These are phyloP conservation scores for Knoxdaviesia capensis DNA, from an alignment of 2,329 filamentous ascomycete species.

Conservation along the genomic window DNA sequence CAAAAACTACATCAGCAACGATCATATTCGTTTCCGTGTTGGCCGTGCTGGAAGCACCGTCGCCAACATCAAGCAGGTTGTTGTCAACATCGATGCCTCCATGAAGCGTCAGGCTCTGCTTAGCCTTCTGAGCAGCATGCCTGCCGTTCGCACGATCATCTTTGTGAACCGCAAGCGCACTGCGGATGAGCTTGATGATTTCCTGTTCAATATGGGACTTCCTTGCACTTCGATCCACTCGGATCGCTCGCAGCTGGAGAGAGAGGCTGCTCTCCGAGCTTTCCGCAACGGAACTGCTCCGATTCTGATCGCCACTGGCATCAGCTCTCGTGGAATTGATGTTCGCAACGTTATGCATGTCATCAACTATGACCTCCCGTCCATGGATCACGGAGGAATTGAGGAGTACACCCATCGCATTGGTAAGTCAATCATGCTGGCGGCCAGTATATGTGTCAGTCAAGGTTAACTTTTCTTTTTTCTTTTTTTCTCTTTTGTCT, in stretches of 20 bases:
- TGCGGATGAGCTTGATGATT: conserved; percentile 77
- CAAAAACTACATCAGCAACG: conserved; percentile 49
- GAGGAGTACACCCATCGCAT: conserved; percentile 90
- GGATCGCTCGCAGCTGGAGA: conserved; percentile 73
- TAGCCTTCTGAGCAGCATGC: conserved; percentile 49
- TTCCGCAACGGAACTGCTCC: conserved; percentile 61
- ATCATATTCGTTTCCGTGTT: conserved; percentile 64
- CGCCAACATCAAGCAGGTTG: conserved; percentile 59
- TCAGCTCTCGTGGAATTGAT: conserved; percentile 77
- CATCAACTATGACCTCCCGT: conserved; percentile 82
- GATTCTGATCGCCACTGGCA: conserved; percentile 69
- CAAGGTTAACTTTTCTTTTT: too few relatives aligned
- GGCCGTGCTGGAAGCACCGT: conserved; percentile 74
- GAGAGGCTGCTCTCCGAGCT: conserved; percentile 74
- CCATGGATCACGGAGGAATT: conserved; percentile 58
- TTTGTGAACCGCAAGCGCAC: conserved; percentile 70
- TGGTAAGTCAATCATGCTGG: conserved; percentile 29
- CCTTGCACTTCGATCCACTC: conserved; percentile 79
- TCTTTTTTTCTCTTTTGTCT: background rate
- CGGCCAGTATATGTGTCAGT: too few relatives aligned
- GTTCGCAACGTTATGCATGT: conserved; percentile 75
- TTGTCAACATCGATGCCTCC: conserved; percentile 44
- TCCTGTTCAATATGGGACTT: conserved; percentile 56
- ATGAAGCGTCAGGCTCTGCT: conserved; percentile 52
- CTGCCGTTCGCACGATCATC: conserved; percentile 62